These are phyloP conservation scores for Cyclotella kingstonii DNA, from an alignment of 108 stramenopile genomes.

Conservation along the genomic window DNA sequence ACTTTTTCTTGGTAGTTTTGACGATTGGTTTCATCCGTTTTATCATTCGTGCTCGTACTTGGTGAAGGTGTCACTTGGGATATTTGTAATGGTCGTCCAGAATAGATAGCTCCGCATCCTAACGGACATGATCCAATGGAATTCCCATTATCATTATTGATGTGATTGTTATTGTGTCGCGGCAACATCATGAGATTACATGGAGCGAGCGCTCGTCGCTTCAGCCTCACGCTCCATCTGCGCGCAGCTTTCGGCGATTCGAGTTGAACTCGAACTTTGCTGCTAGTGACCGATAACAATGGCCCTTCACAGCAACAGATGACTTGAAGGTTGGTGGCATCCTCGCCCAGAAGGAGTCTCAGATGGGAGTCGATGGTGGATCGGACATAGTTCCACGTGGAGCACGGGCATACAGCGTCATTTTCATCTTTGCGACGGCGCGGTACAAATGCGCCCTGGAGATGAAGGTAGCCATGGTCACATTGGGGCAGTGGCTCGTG, in stretches of 20 bases:
- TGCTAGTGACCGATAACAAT: background rate
- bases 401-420: background rate
- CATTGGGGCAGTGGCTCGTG: conserved; percentile 72
- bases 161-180: background rate
- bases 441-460: conserved; percentile 66
- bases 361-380: background rate
- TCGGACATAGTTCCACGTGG: background rate
- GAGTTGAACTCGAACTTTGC: conserved; percentile 40
- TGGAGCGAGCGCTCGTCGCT: conserved; percentile 34
- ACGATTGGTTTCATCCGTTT: background rate
- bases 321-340: background rate
- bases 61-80: conserved; percentile 46
- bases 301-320: background rate
- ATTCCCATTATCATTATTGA: background rate
- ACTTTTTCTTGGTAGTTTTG: background rate
- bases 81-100: conserved; percentile 45
- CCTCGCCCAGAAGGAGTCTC: background rate
- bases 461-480: conserved; percentile 52
- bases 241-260: conserved; percentile 28
- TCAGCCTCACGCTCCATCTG: conserved; percentile 13
- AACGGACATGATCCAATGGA: conserved; percentile 3
- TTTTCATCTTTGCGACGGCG: conserved; percentile 18
- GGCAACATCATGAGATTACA: conserved; percentile 36
- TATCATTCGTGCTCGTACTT: background rate
- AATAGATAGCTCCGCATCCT: conserved; percentile 31